These are phyloP conservation scores for Mycena chlorophos DNA, from an alignment of 768 basidiomycete species.

Conservation along the genomic window DNA sequence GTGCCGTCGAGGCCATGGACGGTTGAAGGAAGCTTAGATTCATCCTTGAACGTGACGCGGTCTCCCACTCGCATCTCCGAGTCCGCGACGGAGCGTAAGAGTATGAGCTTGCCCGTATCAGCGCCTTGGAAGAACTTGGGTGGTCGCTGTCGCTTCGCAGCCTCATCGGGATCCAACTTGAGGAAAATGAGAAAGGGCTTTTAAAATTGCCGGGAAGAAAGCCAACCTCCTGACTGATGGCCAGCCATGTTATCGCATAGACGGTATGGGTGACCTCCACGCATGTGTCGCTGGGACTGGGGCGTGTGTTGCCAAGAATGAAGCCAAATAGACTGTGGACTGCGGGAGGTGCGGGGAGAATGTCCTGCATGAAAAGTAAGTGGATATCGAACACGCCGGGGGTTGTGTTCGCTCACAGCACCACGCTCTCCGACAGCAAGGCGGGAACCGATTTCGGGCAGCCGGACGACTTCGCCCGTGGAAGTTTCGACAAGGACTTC, in stretches of 20 bases:
- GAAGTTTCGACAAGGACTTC: constrained; percentile 74
- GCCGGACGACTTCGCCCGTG: constrained; percentile 61
- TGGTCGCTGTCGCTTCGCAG: constrained; percentile 63
- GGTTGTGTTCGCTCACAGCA: constrained; percentile 45
- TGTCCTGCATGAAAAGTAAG: constrained; percentile 48
- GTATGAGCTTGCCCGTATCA: constrained; percentile 62
- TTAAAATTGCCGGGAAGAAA: background rate
- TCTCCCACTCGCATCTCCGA: constrained; percentile 72
- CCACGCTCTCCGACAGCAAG: constrained; percentile 76
- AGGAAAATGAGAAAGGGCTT: constrained; percentile 8
- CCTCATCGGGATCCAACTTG: constrained; percentile 61
- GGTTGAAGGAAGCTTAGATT: constrained; percentile 50
- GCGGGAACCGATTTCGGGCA: constrained; percentile 78
- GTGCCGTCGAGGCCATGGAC: constrained; percentile 58
- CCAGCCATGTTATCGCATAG: constrained; percentile 83
- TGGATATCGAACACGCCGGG: background rate
- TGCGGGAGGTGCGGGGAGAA: constrained; percentile 55
- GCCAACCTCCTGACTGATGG: constrained; percentile 76
- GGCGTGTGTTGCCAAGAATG: constrained; percentile 45
- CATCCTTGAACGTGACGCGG: constrained; percentile 60
- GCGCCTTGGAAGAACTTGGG: constrained; percentile 71
- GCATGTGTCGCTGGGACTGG: constrained; percentile 58
- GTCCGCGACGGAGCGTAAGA: constrained; percentile 62
- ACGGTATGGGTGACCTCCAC: constrained; percentile 74
- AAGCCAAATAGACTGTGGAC: constrained; percentile 48